Evolutionary conservation across 179 eudicot species (phyloP), one percentile per base, ranked within the genome.

Genomic region (Beta macrorhiza): DNA sequence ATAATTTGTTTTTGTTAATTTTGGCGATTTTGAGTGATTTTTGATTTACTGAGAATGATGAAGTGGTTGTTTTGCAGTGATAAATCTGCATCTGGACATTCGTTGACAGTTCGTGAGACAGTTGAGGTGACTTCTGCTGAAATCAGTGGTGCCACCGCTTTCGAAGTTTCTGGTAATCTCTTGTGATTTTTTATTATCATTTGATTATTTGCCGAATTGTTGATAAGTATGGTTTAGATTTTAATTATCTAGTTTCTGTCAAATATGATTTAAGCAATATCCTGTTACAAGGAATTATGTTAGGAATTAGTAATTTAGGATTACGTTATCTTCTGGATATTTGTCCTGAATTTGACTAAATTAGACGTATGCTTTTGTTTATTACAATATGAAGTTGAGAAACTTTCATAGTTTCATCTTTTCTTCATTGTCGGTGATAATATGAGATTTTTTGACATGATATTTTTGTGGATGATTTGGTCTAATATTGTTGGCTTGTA

Each of bases 71-170:
- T 68, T 82, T 68, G 81, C 68, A 95, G 99, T 86, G 96, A 96
- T 86, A 91, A 92, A 88, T 96, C 98, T 68, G 88, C 86, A 13
- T 90, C 94, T 37, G 98, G 93, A 55, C 99, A 96, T 88, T 91
- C 99, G 15, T 79, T 96, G 80, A 89, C 99, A 0, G 75, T 91
- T 14, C 81, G 87, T 37, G 98, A 94, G 86, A 89, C 99, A 0
- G 88, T 96, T 74, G 91, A 94, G 70, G 99, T 92, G 47, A 86
- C 87, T 78, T 87, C 93, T 55, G 55, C 81, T 63, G 92, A 90
- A 82, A 81, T 92, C 63, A 84, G 76, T 76, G 98, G 98, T 79
- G 97, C 96, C 55, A 86, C 89, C 58, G 95, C 98, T 67, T 96
- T 87, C 78, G 93, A 91, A 89, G 92, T 94, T 81, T 89, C 99